Percentiles rank a stretch among this genome's conserved stretches.
Evolutionary conservation across 164 flowering plant species (phyloP).

Genomic region (Macadamia integrifolia): DNA sequence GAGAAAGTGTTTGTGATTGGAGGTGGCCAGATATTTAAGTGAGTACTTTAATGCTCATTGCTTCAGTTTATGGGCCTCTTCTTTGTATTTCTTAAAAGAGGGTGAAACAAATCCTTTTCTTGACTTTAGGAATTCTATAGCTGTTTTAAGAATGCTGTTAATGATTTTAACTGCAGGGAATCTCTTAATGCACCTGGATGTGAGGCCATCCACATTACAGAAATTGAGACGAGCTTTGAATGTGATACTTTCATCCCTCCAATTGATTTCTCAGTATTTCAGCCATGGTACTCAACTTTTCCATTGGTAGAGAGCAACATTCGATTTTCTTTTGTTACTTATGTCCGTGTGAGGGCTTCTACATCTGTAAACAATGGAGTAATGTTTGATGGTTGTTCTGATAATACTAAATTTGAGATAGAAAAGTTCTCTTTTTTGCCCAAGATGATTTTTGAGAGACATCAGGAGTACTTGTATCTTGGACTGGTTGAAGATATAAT

Average conservation of each 20-base stretch:
- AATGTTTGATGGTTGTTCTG: conserved; percentile 18
- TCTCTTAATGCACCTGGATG: conserved; percentile 68
- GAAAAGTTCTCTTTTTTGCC: conserved; percentile 65
- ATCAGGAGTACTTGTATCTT: conserved; percentile 73
- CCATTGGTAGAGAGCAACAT: conserved; percentile 66
- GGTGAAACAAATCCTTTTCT: background rate
- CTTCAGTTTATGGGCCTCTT: background rate
- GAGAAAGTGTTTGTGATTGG: conserved; percentile 88
- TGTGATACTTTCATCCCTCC: conserved; percentile 91
- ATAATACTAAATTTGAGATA: conserved; percentile 36
- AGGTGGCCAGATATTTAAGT: conserved; percentile 86
- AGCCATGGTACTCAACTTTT: conserved; percentile 83
- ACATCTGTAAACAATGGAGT: conserved; percentile 23
- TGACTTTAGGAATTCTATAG: background rate
- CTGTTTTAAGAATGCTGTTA: conserved; percentile 3
- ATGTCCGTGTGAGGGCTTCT: conserved; percentile 65
- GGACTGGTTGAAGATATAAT: conserved; percentile 74
- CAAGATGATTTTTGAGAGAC: conserved; percentile 68
- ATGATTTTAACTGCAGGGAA: conserved; percentile 48
- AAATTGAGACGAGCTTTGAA: conserved; percentile 60
- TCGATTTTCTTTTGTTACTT: conserved; percentile 55
- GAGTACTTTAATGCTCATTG: conserved; percentile 9
- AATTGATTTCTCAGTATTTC: conserved; percentile 54
- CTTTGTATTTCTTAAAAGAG: no score
- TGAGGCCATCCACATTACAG: conserved; percentile 85